Base-by-base conservation (phyloP, 768 basidiomycete species). In the Boletellus sp. region DNA sequence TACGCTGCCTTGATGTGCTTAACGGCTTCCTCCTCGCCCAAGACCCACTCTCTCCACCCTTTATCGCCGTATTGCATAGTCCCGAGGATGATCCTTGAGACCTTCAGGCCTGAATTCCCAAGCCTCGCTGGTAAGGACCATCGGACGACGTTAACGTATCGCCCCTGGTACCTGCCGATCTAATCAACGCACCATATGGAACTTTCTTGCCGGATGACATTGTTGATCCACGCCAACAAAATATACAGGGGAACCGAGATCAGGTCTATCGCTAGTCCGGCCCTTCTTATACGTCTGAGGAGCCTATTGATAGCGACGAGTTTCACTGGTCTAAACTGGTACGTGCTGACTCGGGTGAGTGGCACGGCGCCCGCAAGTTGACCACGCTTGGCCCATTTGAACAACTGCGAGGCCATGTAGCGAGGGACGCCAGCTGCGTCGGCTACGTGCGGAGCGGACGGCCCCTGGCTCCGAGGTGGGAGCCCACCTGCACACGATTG, bases 41-140 rank as follows among this genome's bases (percentile, higher is more conserved):
- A 53, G 8, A 81, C 72, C 81, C 80, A 82, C 4, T 63, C 58
- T 55, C 79, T 74, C 78, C 81, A 84, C 12, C 76, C 71, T 12
- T 74, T 67, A 28, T 59, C 45, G 17, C 67, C 76, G 43, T 75
- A 78, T 35, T 69, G 66, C 75, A 76, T 76, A 39, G 72, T 72
- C 1, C 79, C 78, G 2, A 81, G 67, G 40, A 79, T 77, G 47
- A 78, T 65, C 56, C 63, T 72, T 13, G 78, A 80, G 8, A 82
- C 72, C 61, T 80, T 73, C 23, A 76, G 57, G 13, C 79, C 79
- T 0, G 74, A 76, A 33, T 69, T 70, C 17, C 79, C 79, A 17
- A 75, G 69, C 40, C 72, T 70, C 16, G 67, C 74, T 76, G 46
- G 40, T 34, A 34, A 12, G 4, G 19, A 48, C 20, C 40, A 12